Evolutionary conservation across 345 rosid genomes (phyloP), one percentile per base, ranked within the genome.

Genomic region (Eucalyptus victrix): DNA sequence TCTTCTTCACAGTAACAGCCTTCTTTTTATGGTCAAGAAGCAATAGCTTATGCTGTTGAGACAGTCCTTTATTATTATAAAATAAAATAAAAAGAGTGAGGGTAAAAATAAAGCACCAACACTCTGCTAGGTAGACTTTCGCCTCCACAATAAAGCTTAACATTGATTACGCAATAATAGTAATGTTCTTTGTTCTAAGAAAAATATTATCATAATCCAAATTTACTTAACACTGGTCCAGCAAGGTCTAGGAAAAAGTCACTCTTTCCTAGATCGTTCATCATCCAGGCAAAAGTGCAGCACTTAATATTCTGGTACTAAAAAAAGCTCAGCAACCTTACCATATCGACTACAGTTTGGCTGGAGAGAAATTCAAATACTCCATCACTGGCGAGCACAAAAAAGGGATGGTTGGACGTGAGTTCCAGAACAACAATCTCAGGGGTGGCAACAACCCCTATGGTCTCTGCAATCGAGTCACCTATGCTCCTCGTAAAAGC

Each of bases 371-470:
- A 98, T 94, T 98, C 99, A 12, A 98, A 98, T 58, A 98, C 99
- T 56, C 99, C 99, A 94, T 98, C 99, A 92, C 99, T 98, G 89
- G 99, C 99, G 90, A 98, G 92, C 93, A 98, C 98, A 90, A 98
- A 96, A 93, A 98, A 98, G 88, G 98, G 99, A 93, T 97, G 93
- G 72, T 95, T 92, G 32, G 94, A 91, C n/a, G 96, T 90, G 34
- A 98, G 99, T 94, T 98, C 98, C 90, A 96, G 89, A 88, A 95
- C 98, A 88, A 94, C 96, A 91, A 98, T 95, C 93, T 98, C 99
- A 86, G 99, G 99, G 94, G 95, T 96, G 49, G 99, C 97, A 87
- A 96, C 98, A 89, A 98, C 99, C 12, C 99, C 99, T 91, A 97
- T 96, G 23, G 97, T 92, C 94, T 98, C 98, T 2, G 99, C 99